A percentile compares a stretch with the other conserved stretches of the same genome.
phyloP scores from a whole-genome alignment of 1,284 basidiomycete genomes.

The Quambalaria eucalypti region DNA sequence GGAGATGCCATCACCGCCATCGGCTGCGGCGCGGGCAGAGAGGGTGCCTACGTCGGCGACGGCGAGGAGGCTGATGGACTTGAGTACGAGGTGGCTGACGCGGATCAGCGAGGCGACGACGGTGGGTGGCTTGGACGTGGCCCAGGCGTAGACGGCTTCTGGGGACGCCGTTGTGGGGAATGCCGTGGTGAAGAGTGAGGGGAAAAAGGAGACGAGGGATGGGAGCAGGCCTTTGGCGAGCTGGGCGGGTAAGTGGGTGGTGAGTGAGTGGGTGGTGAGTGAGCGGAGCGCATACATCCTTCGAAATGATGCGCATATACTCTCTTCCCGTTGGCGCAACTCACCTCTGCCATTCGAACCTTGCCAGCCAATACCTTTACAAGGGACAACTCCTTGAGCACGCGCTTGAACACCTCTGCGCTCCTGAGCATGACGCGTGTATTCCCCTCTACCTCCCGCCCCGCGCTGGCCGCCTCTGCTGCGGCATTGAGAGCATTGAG shows the following conservation, averaged over 20 bases:
- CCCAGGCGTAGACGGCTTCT: constrained; percentile 22
- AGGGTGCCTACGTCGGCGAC: constrained; percentile 39
- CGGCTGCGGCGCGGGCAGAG: constrained; percentile 13
- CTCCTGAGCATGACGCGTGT: constrained; percentile 31
- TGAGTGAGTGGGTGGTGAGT: background rate
- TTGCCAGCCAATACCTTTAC: constrained; percentile 41
- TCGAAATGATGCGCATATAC: background rate
- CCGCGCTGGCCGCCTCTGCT: background rate
- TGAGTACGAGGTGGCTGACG: constrained; percentile 38
- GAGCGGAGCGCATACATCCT: background rate
- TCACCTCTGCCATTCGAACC: constrained; percentile 43
- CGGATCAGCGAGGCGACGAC: constrained; percentile 18
- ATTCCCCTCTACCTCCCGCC: constrained; percentile 5
- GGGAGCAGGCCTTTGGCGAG: constrained; percentile 24
- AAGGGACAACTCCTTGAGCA: constrained; percentile 38
- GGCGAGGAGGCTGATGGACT: constrained; percentile 31
- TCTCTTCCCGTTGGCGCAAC: constrained; percentile 3
- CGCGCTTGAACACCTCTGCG: constrained; percentile 30
- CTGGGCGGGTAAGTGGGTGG: constrained; percentile 3
- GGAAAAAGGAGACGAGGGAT: constrained; percentile 33
- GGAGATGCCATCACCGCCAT: constrained; percentile 9
- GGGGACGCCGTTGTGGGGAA: constrained; percentile 12
- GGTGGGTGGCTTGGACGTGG: constrained; percentile 8
- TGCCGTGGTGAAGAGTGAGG: constrained; percentile 34
- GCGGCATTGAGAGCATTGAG: constrained; percentile 15